phyloP scores from a whole-genome alignment of 441 rosid genomes.

The Corymbia calophylla region DNA sequence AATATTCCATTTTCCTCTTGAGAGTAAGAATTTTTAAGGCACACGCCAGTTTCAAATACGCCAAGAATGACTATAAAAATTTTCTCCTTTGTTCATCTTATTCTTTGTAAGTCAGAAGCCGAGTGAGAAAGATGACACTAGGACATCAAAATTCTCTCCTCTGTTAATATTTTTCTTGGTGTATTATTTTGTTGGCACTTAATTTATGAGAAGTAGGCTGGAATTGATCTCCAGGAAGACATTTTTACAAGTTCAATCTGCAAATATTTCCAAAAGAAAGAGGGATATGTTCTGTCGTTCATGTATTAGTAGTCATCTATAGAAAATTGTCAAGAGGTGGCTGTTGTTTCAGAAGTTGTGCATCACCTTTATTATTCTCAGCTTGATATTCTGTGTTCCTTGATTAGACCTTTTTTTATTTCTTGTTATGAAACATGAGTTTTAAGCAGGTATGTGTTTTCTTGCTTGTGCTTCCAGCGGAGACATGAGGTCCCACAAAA shows the following conservation, averaged over 20 bases:
- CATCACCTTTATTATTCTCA: not conserved
- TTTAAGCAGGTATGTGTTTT: not conserved
- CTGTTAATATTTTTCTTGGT: not conserved
- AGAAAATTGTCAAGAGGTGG: not conserved
- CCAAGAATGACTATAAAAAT: not conserved
- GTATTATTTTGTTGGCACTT: not conserved
- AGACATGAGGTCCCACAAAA: slow-evolving; percentile 48
- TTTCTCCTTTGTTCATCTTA: not conserved
- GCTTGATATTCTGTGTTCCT: not conserved
- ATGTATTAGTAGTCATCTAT: not conserved
- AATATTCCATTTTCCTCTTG: not conserved
- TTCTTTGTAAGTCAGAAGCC: not conserved
- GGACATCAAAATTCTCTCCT: not conserved
- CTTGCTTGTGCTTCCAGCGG: slow-evolving; percentile 31
- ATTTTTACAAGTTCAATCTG: not conserved
- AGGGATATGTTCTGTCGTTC: not conserved
- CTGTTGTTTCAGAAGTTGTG: not conserved
- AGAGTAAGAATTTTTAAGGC: not conserved
- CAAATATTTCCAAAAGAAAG: not conserved
- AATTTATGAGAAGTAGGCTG: not conserved
- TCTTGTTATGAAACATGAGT: not conserved
- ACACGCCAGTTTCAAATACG: not conserved
- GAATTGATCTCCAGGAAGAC: not conserved
- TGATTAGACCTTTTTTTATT: not conserved
- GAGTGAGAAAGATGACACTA: not conserved